Conservation (phyloP, 257 asterid species). For the Nicotiana undulata region DNA sequence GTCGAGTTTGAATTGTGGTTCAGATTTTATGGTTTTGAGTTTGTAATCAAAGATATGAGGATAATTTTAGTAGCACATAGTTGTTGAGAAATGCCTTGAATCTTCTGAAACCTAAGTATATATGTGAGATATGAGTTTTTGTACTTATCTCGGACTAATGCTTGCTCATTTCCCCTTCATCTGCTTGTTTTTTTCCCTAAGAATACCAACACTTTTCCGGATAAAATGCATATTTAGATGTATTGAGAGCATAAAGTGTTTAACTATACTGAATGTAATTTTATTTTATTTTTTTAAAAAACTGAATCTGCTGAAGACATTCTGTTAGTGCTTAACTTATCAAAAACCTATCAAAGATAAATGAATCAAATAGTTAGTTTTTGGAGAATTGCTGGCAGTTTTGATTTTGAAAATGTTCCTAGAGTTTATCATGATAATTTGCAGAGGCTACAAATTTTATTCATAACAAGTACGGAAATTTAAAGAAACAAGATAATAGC, state of each 20-base stretch:
- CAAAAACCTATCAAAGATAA: neutral
- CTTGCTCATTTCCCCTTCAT: neutral
- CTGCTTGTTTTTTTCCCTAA: neutral
- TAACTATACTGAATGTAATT: neutral
- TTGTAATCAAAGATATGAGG: too few relatives aligned
- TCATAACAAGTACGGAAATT: neutral
- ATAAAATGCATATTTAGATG: too few relatives aligned
- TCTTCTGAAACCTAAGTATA: neutral
- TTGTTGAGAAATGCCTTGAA: too few relatives aligned
- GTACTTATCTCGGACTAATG: neutral
- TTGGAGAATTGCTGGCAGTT: neutral
- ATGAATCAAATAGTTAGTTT: neutral
- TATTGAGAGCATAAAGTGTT: neutral
- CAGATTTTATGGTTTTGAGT: too few relatives aligned
- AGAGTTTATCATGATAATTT: neutral
- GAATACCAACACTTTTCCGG: too few relatives aligned
- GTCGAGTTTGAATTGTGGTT: neutral
- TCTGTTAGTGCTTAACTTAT: neutral
- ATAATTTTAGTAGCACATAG: too few relatives aligned
- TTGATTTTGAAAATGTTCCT: neutral
- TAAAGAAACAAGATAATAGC: neutral
- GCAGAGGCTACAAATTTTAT: neutral
- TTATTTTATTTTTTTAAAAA: neutral
- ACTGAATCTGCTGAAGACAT: neutral
- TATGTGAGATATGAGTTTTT: neutral